phyloP scores from a whole-genome alignment of 371 early-diverging fungal genomes.

The Batrachochytrium dendrobatidis region DNA sequence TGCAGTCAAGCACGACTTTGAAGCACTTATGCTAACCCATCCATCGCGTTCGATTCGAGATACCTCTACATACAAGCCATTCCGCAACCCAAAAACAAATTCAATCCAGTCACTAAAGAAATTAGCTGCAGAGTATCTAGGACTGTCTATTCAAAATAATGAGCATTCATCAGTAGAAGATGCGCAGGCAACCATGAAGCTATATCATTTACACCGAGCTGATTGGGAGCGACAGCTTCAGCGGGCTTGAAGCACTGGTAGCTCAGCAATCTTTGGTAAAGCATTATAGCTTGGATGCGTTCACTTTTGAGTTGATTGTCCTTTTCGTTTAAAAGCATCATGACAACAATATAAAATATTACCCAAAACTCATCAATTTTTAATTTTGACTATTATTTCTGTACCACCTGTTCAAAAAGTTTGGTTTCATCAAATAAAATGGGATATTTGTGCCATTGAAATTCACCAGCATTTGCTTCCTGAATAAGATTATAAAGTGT shows the following conservation, averaged over 20 bases:
- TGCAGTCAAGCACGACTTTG: conserved; percentile 79
- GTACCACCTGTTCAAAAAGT: no score
- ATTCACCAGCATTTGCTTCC: conserved; percentile 34
- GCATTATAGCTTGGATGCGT: no score
- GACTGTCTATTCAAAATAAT: conserved; percentile 77
- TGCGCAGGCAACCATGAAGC: conserved; percentile 80
- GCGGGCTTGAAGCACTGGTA: no score
- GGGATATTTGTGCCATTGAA: conserved; percentile 13
- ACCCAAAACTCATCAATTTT: no score
- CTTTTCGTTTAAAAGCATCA: no score
- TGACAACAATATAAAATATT: no score
- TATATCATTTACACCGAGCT: conserved; percentile 48
- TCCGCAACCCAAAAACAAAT: conserved; percentile 59
- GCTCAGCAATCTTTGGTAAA: no score
- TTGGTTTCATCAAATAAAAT: background rate
- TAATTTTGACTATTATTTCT: no score
- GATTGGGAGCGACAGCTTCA: no score
- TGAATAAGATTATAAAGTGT: conserved; percentile 42
- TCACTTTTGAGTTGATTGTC: no score
- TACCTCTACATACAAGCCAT: conserved; percentile 70
- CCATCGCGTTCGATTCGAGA: conserved; percentile 74
- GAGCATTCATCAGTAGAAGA: conserved; percentile 90
- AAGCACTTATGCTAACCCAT: conserved; percentile 66
- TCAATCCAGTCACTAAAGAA: conserved; percentile 65
- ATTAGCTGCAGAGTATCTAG: conserved; percentile 66